Percentiles rank a stretch among this genome's conserved stretches.
Evolutionary conservation across 192 early-diverging fungal genomes (phyloP).

Genomic region (Coemansia sp.): DNA sequence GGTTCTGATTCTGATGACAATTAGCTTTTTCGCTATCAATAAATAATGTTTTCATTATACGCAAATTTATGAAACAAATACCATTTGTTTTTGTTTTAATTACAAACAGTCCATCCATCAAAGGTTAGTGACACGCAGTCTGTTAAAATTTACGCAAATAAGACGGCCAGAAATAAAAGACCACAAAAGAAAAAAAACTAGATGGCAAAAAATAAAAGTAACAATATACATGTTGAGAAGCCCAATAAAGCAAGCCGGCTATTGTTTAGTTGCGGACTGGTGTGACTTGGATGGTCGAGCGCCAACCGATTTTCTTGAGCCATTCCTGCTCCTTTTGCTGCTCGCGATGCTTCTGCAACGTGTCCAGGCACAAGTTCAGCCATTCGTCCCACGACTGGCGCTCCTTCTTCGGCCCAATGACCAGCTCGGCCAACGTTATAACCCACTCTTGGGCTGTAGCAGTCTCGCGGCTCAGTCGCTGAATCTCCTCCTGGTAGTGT

Average conservation of each 20-base stretch:
- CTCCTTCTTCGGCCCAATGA: slow-evolving; percentile 45
- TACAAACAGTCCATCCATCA: too few species aligned
- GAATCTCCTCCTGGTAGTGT: slow-evolving; percentile 33
- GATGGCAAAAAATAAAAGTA: neutral
- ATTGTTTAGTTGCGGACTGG: neutral
- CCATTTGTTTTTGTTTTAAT: too few species aligned
- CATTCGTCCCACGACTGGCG: slow-evolving; percentile 50
- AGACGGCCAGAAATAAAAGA: neutral
- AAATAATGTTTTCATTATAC: too few species aligned
- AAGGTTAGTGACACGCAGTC: neutral
- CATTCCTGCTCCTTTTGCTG: slow-evolving; percentile 30
- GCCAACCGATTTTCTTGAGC: slow-evolving; percentile 17
- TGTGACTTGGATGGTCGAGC: slow-evolving; percentile 1
- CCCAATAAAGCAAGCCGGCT: neutral
- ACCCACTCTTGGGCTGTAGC: slow-evolving; percentile 49
- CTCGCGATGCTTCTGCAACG: slow-evolving; percentile 30
- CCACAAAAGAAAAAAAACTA: neutral
- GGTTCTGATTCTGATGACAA: too few species aligned
- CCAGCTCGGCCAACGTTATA: slow-evolving; percentile 42
- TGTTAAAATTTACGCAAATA: neutral
- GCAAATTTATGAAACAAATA: too few species aligned
- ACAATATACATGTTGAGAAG: neutral
- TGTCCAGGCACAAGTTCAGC: slow-evolving; percentile 35
- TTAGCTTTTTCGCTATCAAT: too few species aligned
- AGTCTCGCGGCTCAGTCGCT: slow-evolving; percentile 30